phyloP scores from a whole-genome alignment of 2,329 filamentous ascomycete species.

The Cladosporium sp. region DNA sequence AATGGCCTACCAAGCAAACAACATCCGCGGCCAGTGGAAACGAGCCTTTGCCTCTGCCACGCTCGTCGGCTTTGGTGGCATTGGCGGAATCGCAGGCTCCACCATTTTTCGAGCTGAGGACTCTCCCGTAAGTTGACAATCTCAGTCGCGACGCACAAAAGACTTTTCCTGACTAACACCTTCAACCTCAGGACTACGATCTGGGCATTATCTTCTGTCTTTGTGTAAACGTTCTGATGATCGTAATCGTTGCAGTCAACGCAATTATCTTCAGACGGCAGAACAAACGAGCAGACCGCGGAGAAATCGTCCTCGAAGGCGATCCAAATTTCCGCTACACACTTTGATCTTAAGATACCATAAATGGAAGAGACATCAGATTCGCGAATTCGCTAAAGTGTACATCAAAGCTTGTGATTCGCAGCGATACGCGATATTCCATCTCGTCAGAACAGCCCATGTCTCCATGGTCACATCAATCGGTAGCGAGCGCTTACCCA shows the following conservation, averaged over 20 bases:
- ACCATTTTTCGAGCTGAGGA: slow-evolving; percentile 62
- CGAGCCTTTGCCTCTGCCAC: slow-evolving; percentile 72
- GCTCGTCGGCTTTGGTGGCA: slow-evolving; percentile 68
- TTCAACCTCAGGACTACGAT: slow-evolving; percentile 32
- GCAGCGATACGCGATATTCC: too few relatives aligned
- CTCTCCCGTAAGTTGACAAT: not conserved
- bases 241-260: slow-evolving; percentile 32
- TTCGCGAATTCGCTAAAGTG: too few relatives aligned
- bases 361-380: too few relatives aligned
- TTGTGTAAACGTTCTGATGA: slow-evolving; percentile 25
- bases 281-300: slow-evolving; percentile 38
- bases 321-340: slow-evolving; percentile 27
- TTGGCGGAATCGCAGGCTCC: slow-evolving; percentile 72
- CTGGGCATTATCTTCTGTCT: slow-evolving; percentile 27
- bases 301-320: slow-evolving; percentile 37
- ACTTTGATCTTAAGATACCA: too few relatives aligned
- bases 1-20: slow-evolving; percentile 79
- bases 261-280: slow-evolving; percentile 30
- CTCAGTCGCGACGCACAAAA: too few relatives aligned
- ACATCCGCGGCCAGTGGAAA: slow-evolving; percentile 84
- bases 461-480: too few relatives aligned
- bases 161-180: slow-evolving; percentile 27
- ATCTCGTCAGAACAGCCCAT: too few relatives aligned
- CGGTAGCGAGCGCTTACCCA: too few relatives aligned
- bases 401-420: too few relatives aligned